Conservation (phyloP, 805 yeast genomes). For the Candida vaughaniae region DNA sequence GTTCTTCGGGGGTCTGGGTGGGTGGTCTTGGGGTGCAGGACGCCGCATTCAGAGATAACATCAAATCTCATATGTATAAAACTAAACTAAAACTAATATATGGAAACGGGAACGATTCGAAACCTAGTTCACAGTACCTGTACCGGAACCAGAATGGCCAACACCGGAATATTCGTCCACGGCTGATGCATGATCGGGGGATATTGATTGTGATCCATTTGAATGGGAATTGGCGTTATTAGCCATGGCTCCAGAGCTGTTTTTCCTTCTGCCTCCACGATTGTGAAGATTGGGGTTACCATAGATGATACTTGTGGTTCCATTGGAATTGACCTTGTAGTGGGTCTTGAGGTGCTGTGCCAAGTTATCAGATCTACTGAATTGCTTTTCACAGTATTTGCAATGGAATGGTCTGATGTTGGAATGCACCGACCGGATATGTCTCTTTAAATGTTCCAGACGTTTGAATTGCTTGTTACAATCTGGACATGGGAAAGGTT, state of each 20-base stretch:
- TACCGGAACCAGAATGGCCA: not conserved
- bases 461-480: conserved; percentile 44
- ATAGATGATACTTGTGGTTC: conserved; percentile 28
- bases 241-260: not conserved
- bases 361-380: conserved; percentile 41
- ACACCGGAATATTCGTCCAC: no score
- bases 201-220: no score
- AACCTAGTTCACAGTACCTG: conserved; percentile 2
- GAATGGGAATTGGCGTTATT: no score
- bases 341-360: conserved; percentile 47
- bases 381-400: conserved; percentile 45
- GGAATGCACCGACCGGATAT: conserved; percentile 43
- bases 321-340: conserved; percentile 30
- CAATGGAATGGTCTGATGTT: conserved; percentile 46
- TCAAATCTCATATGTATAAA: no score
- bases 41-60: no score
- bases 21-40: no score
- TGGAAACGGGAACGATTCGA: no score
- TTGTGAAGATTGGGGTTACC: conserved; percentile 23
- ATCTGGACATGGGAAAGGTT: conserved; percentile 40
- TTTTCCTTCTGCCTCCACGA: conserved; percentile 40
- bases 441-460: conserved; percentile 44
- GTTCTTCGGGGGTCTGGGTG: no score
- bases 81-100: no score
- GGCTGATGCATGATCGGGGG: no score